Percentiles rank a stretch among this genome's conserved stretches.
These are phyloP conservation scores for Herpotrichia juniperi DNA, from an alignment of 2,329 filamentous ascomycete genomes.

Conservation along the genomic window DNA sequence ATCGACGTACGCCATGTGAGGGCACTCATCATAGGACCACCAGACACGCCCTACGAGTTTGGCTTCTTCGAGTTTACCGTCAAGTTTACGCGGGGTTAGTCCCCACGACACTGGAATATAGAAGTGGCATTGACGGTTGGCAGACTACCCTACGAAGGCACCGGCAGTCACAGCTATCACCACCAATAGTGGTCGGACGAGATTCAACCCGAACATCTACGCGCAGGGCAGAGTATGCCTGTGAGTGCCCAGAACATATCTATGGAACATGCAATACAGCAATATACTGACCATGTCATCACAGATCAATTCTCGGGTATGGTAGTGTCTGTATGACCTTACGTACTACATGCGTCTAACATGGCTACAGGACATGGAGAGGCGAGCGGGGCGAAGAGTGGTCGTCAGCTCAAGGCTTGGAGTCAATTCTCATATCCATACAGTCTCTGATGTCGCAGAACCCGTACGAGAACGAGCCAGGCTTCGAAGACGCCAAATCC, in stretches of 20 bases:
- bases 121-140: conserved; percentile 1
- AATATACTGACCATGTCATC: neutral
- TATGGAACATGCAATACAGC: neutral
- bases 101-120: neutral
- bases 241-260: conserved; percentile 56
- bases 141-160: conserved; percentile 79
- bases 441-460: conserved; percentile 95
- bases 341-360: conserved; percentile 20
- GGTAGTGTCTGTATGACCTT: conserved; percentile 9
- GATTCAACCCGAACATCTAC: conserved; percentile 98
- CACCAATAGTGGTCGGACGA: conserved; percentile 84
- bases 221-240: conserved; percentile 89
- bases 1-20: conserved; percentile 86
- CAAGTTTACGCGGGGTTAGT: conserved; percentile 74
- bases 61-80: conserved; percentile 94
- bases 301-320: conserved; percentile 84
- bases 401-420: conserved; percentile 93
- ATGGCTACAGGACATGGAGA: conserved; percentile 77
- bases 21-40: conserved; percentile 88
- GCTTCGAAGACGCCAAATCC: conserved; percentile 78
- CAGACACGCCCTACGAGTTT: conserved; percentile 94
- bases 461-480: conserved; percentile 95
- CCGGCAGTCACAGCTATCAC: conserved; percentile 72
- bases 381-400: conserved; percentile 91
- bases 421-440: conserved; percentile 93